These are phyloP conservation scores for Stachybotrys echinatus DNA, from an alignment of 2,329 filamentous ascomycete genomes.

Conservation along the genomic window DNA sequence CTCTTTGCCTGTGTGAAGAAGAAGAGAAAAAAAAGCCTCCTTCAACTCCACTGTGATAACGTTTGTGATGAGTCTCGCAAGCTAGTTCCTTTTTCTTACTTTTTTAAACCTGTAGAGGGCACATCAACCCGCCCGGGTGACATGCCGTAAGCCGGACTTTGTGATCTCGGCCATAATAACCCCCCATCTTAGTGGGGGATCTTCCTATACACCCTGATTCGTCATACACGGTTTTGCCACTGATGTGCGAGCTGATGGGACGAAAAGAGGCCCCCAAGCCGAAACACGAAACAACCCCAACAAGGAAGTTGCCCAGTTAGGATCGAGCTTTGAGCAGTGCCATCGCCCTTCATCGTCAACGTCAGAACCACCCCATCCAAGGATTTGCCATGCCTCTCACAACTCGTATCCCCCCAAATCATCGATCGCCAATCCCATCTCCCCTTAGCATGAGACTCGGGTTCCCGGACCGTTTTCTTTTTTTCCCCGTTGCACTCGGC, in stretches of 20 bases:
- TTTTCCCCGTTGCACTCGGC: no score
- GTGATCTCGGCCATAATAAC: no score
- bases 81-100: no score
- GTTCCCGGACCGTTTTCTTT: no score
- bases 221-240: background rate
- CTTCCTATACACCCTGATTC: background rate
- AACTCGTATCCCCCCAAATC: background rate
- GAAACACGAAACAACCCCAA: background rate
- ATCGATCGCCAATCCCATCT: background rate
- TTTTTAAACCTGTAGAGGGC: no score
- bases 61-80: no score
- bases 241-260: background rate
- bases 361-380: background rate
- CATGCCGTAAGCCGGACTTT: no score
- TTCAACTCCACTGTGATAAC: no score
- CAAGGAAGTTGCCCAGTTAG: background rate
- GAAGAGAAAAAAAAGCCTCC: no score
- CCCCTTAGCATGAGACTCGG: background rate
- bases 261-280: background rate
- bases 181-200: no score
- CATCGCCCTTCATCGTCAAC: background rate
- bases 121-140: no score
- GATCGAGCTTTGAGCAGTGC: background rate
- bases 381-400: background rate
- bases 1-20: no score